These are phyloP conservation scores for Schizosaccharomyces versatilis DNA, from an alignment of 1,139 yeast species.

Conservation along the genomic window DNA sequence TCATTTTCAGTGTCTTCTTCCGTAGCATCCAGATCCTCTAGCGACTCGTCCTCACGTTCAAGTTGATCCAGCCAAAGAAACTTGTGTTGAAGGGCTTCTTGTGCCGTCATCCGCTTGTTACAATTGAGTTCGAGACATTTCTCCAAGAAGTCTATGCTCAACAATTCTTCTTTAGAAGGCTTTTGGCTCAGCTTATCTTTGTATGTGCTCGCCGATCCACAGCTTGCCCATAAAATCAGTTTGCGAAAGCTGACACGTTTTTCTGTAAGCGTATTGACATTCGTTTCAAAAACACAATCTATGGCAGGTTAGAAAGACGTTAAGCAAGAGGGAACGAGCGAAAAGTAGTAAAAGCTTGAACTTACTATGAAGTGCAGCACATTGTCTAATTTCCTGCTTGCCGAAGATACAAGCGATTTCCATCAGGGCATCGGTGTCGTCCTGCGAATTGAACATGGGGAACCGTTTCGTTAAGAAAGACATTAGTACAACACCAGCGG, in stretches of 20 bases:
- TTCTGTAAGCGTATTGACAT: conserved; percentile 25
- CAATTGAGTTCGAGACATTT: conserved; percentile 38
- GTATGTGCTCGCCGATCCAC: conserved; percentile 13
- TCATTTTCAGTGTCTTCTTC: background rate
- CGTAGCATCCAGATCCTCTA: background rate
- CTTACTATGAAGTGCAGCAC: conserved; percentile 68
- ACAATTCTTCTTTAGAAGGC: conserved; percentile 16
- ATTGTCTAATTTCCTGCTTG: conserved; percentile 41
- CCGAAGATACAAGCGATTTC: conserved; percentile 80
- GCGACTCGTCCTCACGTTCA: background rate
- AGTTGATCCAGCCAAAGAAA: conserved; percentile 22
- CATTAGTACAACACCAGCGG: conserved; percentile 69
- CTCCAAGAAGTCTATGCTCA: conserved; percentile 31
- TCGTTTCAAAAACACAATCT: conserved; percentile 50
- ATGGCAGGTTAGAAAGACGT: background rate
- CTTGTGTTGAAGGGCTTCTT: conserved; percentile 31
- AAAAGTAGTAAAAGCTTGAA: background rate
- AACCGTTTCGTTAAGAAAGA: conserved; percentile 52
- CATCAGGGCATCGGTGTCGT: conserved; percentile 74
- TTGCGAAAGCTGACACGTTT: conserved; percentile 20
- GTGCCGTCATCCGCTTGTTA: conserved; percentile 32
- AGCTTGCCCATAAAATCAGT: conserved; percentile 21
- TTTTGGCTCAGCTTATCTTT: conserved; percentile 17
- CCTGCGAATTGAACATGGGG: conserved; percentile 74
- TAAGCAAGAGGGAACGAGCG: background rate